Conservation (phyloP, 805 yeast genomes). For the Candida ascalaphidarum region DNA sequence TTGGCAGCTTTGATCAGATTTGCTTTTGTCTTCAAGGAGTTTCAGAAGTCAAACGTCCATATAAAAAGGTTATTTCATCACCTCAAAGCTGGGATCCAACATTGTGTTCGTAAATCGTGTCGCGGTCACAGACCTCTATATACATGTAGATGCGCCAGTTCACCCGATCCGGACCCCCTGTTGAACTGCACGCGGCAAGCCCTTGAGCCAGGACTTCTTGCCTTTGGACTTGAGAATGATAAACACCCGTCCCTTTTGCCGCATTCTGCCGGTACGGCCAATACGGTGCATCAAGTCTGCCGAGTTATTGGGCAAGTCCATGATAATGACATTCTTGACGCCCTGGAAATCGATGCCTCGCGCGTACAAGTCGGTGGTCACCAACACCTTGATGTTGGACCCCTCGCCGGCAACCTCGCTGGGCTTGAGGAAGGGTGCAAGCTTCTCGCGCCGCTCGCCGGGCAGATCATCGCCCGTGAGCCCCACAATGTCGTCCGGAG, state of each 20-base stretch:
- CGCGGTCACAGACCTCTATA: not conserved
- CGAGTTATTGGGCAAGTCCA: slow-evolving; percentile 79
- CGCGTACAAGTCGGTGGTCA: slow-evolving; percentile 84
- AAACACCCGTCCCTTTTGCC: slow-evolving; percentile 80
- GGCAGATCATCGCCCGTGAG: slow-evolving; percentile 59
- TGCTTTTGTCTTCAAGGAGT: slow-evolving; percentile 15
- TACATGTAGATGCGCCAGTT: too few relatives aligned
- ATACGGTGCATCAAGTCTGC: slow-evolving; percentile 85
- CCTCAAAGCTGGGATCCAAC: too few relatives aligned
- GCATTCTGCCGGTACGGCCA: slow-evolving; percentile 93
- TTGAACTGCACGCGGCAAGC: slow-evolving; percentile 62
- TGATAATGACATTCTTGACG: slow-evolving; percentile 71
- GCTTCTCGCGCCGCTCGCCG: slow-evolving; percentile 48
- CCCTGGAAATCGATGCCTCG: slow-evolving; percentile 84
- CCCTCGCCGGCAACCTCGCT: slow-evolving; percentile 31
- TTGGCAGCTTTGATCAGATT: slow-evolving; percentile 3
- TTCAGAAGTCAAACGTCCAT: slow-evolving; percentile 23
- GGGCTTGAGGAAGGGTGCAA: slow-evolving; percentile 57
- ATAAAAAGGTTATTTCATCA: slow-evolving; percentile 12
- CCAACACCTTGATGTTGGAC: slow-evolving; percentile 52
- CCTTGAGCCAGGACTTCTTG: slow-evolving; percentile 74
- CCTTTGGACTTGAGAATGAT: slow-evolving; percentile 63
- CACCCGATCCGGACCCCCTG: slow-evolving; percentile 33
- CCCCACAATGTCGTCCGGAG: slow-evolving; percentile 43
- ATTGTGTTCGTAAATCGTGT: too few relatives aligned